phyloP scores from a whole-genome alignment of 148 eudicot species.

The Cornus controversa region DNA sequence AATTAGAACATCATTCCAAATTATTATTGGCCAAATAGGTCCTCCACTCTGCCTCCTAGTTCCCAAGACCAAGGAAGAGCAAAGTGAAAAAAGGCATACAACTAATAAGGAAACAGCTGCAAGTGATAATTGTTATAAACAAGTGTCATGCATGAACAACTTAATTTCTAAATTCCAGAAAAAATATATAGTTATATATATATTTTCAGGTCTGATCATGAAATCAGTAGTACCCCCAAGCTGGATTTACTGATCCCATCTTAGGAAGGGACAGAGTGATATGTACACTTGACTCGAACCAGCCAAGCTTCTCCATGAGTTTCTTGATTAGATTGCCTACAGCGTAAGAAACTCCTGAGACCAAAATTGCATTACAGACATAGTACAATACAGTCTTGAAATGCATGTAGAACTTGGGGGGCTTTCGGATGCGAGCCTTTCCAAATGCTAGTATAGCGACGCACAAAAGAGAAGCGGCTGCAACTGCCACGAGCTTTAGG shows the following conservation, averaged over 20 bases:
- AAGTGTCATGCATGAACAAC: background rate
- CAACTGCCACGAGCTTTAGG: slow-evolving; percentile 45
- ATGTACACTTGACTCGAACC: slow-evolving; percentile 34
- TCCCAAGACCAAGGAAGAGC: background rate
- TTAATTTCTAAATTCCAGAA: too few species aligned
- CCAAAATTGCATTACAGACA: too few species aligned
- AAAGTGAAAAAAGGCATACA: background rate
- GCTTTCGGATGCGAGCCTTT: slow-evolving; percentile 41
- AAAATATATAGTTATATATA: too few species aligned
- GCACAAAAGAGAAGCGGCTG: slow-evolving; percentile 40
- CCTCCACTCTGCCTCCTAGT: too few species aligned
- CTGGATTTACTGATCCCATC: slow-evolving; percentile 3
- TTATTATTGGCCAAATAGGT: background rate
- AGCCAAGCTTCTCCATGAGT: slow-evolving; percentile 40
- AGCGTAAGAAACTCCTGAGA: background rate
- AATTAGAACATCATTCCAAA: background rate
- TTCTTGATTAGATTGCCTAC: slow-evolving; percentile 37
- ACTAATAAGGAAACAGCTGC: background rate
- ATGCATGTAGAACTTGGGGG: slow-evolving; percentile 20
- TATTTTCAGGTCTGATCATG: background rate
- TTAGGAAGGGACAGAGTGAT: slow-evolving; percentile 13
- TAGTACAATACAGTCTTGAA: too few species aligned
- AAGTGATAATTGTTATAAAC: background rate
- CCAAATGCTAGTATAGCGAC: slow-evolving; percentile 41
- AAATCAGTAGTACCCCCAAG: slow-evolving; percentile 35